Evolutionary conservation across 1,284 basidiomycete species (phyloP), one percentile per base, ranked within the genome.

Genomic region (Cystobasidium pallidum): DNA sequence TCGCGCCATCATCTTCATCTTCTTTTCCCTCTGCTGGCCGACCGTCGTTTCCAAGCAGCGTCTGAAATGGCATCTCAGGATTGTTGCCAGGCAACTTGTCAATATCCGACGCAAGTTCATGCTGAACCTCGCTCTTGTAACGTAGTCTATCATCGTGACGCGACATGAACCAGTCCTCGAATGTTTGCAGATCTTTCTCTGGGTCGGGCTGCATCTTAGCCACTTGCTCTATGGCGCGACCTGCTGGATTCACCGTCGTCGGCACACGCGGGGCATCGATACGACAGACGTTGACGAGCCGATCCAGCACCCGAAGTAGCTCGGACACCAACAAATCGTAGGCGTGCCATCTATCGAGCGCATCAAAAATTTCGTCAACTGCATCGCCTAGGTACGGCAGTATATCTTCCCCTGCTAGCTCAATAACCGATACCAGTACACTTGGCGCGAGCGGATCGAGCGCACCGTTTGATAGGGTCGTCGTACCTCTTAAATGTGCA

Each of bases 341-440:
- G 11, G 92, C 93, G 80, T 96, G 93, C 79, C 88, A 96, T 74
- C 94, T 91, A 77, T 96, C 94, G 26, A 96, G 83, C 30, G 92
- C 87, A 80, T 95, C 93, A 77, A 96, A 96, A 74, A 94, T 93
- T 80, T 94, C 93, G 79, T 95, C 94, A 3, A 96, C 91, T 2
- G 96, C 88, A 80, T 94, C 94, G 24, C 89, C 88, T 2, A 94
- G 92, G 73, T 89, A 87, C 51, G 90, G 87, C 0, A 96, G 90
- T 34, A 96, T 88, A 72, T 90, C 89, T 32, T 84, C 84, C 0
- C 94, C 93, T 1, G 94, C 90, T 8, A 96, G 84, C 13, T 89
- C 87, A 72, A 96, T 86, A 79, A 95, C 87, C 19, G 92, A 83
- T 21, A 87, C 86, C 17, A 97, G 84, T 7, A 95, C 92, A 75